Evolutionary conservation across 2,329 filamentous ascomycete genomes (phyloP).

Genomic region (Fusarium circinatum): DNA sequence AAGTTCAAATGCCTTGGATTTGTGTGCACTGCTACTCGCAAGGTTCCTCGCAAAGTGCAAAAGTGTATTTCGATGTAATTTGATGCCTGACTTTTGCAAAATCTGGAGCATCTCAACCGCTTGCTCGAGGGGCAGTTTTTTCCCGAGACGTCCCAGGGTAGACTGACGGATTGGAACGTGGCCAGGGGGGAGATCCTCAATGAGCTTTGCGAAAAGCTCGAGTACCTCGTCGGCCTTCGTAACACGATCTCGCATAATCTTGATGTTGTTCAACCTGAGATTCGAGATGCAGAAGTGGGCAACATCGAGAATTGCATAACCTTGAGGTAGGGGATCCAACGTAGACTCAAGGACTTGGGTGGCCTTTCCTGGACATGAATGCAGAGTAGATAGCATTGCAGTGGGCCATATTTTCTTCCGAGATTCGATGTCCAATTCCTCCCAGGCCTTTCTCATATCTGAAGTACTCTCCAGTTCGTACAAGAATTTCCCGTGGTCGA

Average conservation of each 20-base stretch:
- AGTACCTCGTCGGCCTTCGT: slow-evolving; percentile 46
- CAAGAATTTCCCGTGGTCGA: slow-evolving; percentile 44
- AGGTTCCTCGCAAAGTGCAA: slow-evolving; percentile 61
- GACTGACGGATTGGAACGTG: slow-evolving; percentile 52
- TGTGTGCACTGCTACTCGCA: slow-evolving; percentile 52
- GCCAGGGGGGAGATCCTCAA: slow-evolving; percentile 44
- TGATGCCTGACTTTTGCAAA: slow-evolving; percentile 44
- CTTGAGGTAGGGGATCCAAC: slow-evolving; percentile 48
- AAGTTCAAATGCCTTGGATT: slow-evolving; percentile 57
- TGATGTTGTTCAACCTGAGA: slow-evolving; percentile 30
- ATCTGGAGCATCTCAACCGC: slow-evolving; percentile 50
- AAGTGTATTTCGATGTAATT: slow-evolving; percentile 55
- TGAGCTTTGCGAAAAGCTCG: slow-evolving; percentile 43
- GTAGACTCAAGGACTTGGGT: slow-evolving; percentile 51
- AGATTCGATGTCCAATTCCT: slow-evolving; percentile 38
- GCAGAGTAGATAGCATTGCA: slow-evolving; percentile 51
- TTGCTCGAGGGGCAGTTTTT: slow-evolving; percentile 46
- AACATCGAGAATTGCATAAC: slow-evolving; percentile 53
- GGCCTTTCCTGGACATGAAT: slow-evolving; percentile 47
- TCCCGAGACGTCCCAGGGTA: slow-evolving; percentile 49
- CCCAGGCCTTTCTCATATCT: slow-evolving; percentile 50
- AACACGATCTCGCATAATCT: slow-evolving; percentile 33
- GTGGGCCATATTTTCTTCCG: slow-evolving; percentile 47
- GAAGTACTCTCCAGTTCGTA: slow-evolving; percentile 44
- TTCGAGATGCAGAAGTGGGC: slow-evolving; percentile 47